These are phyloP conservation scores for Abrus precatorius DNA, from an alignment of 306 rosid genomes.

Conservation along the genomic window DNA sequence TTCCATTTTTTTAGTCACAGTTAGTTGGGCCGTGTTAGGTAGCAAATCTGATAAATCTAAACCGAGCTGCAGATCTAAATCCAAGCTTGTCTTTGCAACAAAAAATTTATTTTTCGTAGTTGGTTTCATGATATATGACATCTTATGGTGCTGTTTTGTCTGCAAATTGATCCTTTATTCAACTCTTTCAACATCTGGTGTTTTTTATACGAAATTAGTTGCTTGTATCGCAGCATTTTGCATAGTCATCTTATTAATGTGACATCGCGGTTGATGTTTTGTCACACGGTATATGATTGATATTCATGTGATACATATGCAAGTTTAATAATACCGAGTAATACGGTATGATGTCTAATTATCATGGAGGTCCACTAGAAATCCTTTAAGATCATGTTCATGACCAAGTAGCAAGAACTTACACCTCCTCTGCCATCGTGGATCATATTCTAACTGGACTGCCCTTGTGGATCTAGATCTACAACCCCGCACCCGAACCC, in stretches of 20 bases:
- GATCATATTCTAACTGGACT: constrained; percentile 10
- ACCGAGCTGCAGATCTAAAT: neutral
- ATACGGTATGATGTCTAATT: neutral
- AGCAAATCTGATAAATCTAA: neutral
- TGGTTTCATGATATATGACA: neutral
- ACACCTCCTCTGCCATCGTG: neutral
- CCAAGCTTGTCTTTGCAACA: neutral
- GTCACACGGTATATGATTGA: constrained; percentile 8
- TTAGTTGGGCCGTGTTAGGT: neutral
- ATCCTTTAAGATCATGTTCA: neutral
- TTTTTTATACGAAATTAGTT: neutral
- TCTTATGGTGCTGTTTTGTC: neutral
- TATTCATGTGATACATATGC: constrained; percentile 9
- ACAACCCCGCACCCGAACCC: constrained; percentile 12
- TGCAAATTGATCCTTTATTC: constrained; percentile 23
- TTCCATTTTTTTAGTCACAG: neutral
- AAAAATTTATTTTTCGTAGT: neutral
- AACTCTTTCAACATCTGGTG: neutral
- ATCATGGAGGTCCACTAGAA: neutral
- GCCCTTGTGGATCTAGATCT: constrained; percentile 39
- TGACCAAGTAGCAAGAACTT: constrained; percentile 4
- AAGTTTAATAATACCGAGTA: neutral
- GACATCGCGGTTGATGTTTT: neutral
- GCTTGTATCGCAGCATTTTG: neutral
- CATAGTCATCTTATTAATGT: neutral